Conservation (phyloP, 352 stramenopile genomes). For the Pythium myriotylum region DNA sequence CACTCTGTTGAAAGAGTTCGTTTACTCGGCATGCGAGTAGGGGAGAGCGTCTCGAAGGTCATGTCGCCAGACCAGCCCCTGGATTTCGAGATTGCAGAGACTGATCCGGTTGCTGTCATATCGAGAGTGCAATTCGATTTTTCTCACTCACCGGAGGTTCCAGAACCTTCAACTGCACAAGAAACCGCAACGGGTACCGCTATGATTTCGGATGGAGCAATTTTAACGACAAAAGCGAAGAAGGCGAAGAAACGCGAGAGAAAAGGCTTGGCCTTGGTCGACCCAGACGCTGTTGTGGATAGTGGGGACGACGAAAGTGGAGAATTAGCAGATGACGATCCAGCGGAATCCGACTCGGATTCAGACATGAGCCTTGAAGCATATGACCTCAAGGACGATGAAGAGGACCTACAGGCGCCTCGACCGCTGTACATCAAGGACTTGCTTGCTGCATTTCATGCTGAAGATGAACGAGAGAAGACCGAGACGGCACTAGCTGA, state of each 20-base stretch:
- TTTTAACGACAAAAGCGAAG: background rate
- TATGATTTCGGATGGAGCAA: background rate
- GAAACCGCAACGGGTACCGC: background rate
- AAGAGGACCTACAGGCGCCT: slow-evolving; percentile 61
- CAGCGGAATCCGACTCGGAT: slow-evolving; percentile 42
- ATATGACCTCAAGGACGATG: slow-evolving; percentile 69
- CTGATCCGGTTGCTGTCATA: slow-evolving; percentile 37
- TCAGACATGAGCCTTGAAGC: slow-evolving; percentile 73
- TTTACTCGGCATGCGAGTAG: slow-evolving; percentile 67
- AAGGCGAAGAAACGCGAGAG: slow-evolving; percentile 6
- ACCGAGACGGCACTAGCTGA: slow-evolving; percentile 54
- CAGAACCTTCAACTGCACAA: background rate
- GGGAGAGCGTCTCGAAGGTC: slow-evolving; percentile 62
- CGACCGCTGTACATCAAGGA: slow-evolving; percentile 79
- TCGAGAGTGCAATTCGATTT: slow-evolving; percentile 17
- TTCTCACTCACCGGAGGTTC: background rate
- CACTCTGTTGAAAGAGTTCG: slow-evolving; percentile 64
- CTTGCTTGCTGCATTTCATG: slow-evolving; percentile 50
- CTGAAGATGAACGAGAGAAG: slow-evolving; percentile 63
- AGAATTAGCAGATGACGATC: slow-evolving; percentile 31
- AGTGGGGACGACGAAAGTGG: slow-evolving; percentile 36
- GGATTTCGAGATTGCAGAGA: slow-evolving; percentile 53
- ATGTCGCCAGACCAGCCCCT: slow-evolving; percentile 64
- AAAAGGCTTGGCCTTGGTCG: slow-evolving; percentile 35
- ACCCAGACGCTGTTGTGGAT: slow-evolving; percentile 63